Base-by-base conservation (phyloP, 768 basidiomycete species). In the Boletus reticulatus region DNA sequence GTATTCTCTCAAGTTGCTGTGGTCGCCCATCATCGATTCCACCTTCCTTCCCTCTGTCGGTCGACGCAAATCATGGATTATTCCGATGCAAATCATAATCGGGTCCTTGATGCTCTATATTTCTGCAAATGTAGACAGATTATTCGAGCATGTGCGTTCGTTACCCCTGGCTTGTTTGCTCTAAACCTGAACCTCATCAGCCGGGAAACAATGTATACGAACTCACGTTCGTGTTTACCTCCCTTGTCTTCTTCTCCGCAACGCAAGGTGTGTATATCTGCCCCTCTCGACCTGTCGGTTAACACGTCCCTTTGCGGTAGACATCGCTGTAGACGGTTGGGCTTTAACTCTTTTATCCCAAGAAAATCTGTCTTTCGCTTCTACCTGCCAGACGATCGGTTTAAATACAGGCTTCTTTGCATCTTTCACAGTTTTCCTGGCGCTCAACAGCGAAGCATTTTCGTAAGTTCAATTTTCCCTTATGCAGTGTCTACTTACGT, bases 61-160 rank as follows among this genome's bases (percentile, higher is more conserved):
- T n/a, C 87, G 97, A 48, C 81, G 97, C 60, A 99, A 98, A 73
- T 94, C 92, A 58, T 99, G 97, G 97, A 98, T 99, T 62, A 88
- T 98, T 58, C 97, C 97, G 43, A 97, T 99, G 81, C 97, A 99
- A 70, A 69, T 87, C 32, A 84, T 94, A 60, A 89, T 98, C 48
- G 97, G 94, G 41, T 78, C 82, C 41, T 75, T 94, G 56, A 91
- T 92, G 89, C 64, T 91, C 37, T 86, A 84, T 63, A 85, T 92
- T 57, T 89, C 90, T 6, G 68, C 82, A 52, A 84, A 88, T 62
- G 86, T 88, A 8, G 80, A 93, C 64, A 81, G 80, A 60, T 75
- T 95, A 60, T 80, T 97, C 72, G 84, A 89, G 54, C 82, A 89
- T 64, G 94, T 95, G 64, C 61, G 75, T 66, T 24, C 50, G 43